Base-by-base conservation (phyloP, 2,329 filamentous ascomycete genomes). In the Trichophaea hybrida region DNA sequence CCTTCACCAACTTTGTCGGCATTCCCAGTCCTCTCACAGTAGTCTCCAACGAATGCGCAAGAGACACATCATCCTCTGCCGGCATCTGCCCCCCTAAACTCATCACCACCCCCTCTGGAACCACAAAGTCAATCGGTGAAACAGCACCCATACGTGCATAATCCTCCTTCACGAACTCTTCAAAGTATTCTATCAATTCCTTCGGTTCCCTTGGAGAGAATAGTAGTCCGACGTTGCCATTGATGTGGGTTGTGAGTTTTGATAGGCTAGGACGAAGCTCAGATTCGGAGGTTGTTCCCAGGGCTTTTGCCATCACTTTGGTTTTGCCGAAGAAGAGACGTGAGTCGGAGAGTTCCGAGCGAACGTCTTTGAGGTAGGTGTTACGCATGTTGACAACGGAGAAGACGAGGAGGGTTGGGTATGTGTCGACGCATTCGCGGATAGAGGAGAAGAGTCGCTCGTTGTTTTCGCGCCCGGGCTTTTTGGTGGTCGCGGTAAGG, bases 251-350 rank as follows among this genome's bases (percentile, higher is more conserved):
- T 49, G 86, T 81, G 67, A 88, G 86, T 13, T 58, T 34, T 40
- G 62, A 59, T 31, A 69, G 61, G 51, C 63, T 62, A 38, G 65
- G 62, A 44, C 66, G 65, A 74, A 86, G 80, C 74, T 90, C 88
- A 69, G 88, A 85, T 70, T 86, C 85, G 67, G 83, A 78, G 38
- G 53, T 83, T 65, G 80, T 80, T 71, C 93, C 93, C 32, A 98
- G 85, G 59, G 93, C 90, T 75, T 93, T 91, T 69, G 87, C 84
- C 89, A 97, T 97, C 73, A 98, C 90, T 76, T 97, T 97, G 61
- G 91, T 97, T 78, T 97, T 98, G 75, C 91, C 93, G 75, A 96
- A 97, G 82, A 97, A 97, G 72, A 98, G 77, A 87, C 86, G 82
- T 77, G 86, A 86, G 75, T 96, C 89, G 54, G 78, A 78, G 68